phyloP scores from a whole-genome alignment of 306 rosid species.

The Oxytropis ochrocephala region DNA sequence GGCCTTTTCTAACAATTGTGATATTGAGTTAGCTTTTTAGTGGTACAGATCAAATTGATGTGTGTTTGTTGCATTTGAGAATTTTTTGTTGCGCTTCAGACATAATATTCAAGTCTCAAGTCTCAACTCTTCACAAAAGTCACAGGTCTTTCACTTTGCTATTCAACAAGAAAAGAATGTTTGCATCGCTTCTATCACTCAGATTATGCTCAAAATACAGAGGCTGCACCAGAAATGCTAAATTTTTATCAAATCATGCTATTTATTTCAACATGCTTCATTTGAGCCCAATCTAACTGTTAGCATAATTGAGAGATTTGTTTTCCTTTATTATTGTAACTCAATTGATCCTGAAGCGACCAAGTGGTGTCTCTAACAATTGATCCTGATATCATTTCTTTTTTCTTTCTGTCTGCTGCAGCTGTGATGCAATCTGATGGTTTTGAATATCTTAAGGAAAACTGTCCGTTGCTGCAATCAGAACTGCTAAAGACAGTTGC shows the following conservation, averaged over 20 bases:
- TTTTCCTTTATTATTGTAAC: no score
- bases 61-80: not conserved
- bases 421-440: constrained; percentile 99
- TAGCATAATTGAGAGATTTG: not conserved
- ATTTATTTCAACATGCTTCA: not conserved
- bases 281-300: not conserved
- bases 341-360: not conserved
- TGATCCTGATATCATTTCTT: constrained; percentile 14
- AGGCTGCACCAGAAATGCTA: not conserved
- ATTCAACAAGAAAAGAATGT: not conserved
- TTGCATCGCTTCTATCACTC: not conserved
- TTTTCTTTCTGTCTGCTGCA: constrained; percentile 28
- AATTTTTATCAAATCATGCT: not conserved
- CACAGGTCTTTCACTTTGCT: not conserved
- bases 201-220: not conserved
- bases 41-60: not conserved
- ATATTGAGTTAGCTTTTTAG: not conserved
- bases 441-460: constrained; percentile 82
- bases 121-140: not conserved
- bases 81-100: not conserved
- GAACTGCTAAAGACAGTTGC: constrained; percentile 93
- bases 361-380: not conserved
- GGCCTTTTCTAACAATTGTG: not conserved
- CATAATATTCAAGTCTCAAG: not conserved
- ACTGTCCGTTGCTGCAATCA: constrained; percentile 84